These are phyloP conservation scores for Ogataea polymorpha DNA, from an alignment of 805 yeast genomes.

Conservation along the genomic window DNA sequence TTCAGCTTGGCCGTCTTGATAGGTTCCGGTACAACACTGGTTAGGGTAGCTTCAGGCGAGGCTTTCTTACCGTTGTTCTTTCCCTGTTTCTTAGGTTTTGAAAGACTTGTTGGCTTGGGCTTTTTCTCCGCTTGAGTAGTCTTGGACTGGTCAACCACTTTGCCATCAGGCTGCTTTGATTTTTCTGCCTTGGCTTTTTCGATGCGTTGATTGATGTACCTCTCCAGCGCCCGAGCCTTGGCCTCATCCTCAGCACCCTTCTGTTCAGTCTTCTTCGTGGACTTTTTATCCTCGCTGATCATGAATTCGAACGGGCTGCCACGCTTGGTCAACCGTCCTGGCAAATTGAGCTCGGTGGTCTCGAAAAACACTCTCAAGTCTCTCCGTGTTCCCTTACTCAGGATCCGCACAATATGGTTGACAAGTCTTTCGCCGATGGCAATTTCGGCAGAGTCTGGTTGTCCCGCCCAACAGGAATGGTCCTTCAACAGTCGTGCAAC, in stretches of 20 bases:
- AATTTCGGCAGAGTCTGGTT: neutral
- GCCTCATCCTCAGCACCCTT: conserved; percentile 7
- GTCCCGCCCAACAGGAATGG: conserved; percentile 11
- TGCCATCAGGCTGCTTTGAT: neutral
- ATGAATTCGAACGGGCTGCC: conserved; percentile 6
- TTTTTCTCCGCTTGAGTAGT: neutral
- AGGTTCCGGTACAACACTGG: no score
- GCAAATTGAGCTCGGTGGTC: neutral
- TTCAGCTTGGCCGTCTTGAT: neutral
- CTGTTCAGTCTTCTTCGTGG: neutral
- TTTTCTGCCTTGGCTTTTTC: neutral
- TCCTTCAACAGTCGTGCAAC: conserved; percentile 11
- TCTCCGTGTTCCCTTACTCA: conserved; percentile 5
- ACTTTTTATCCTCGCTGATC: neutral
- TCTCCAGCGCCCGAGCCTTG: neutral
- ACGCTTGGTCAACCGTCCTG: conserved; percentile 1
- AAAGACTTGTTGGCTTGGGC: neutral
- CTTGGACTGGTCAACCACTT: neutral
- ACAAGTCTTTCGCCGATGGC: conserved; percentile 1
- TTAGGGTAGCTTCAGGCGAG: neutral
- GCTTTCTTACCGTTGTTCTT: conserved; percentile 1
- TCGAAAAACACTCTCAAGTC: conserved; percentile 6
- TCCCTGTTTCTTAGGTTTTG: conserved; percentile 1
- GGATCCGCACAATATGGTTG: conserved; percentile 4
- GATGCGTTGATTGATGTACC: conserved; percentile 3